Evolutionary conservation across 768 basidiomycete genomes (phyloP), one percentile per base, ranked within the genome.

Genomic region (Lyophyllum atratum): DNA sequence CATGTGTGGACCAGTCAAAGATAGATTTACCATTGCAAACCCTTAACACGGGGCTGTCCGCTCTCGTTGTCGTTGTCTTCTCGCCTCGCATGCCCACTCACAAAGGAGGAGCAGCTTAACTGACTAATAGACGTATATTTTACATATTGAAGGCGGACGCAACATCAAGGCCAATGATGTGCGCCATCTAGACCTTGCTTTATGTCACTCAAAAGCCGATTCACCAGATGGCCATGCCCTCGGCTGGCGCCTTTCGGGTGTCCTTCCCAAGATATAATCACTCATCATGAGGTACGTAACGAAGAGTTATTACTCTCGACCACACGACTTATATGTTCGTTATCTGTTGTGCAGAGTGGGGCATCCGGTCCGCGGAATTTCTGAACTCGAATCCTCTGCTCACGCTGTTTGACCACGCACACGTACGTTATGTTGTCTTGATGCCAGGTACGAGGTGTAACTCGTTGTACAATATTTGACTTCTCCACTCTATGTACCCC

Each of bases 281-380:
- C 37, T 26, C 55, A 56, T 57, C 54, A 55, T 47, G 49, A 43
- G 43, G 52, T 60, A 65, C 64, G 64, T 65, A 65, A 65, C 33
- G 55, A 40, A 39, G 45, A 47, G 45, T 25, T 44, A 37, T 63
- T 63, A 60, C 57, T 55, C 59, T 54, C 37, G 49, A 51, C 49
- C 34, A 50, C 47, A 53, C 50, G 50, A 61, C 49, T 55, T 56
- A 55, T 64, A 58, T 59, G 61, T 58, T 63, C 57, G 7, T 51
- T 52, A 52, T 49, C 49, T 55, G 24, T 49, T 42, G 42, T 44
- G 19, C 42, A 48, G 33, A 28, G 19, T 31, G 42, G 49, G 45
- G 28, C 22, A 22, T 52, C 37, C 52, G 55, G 60, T 60, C 64
- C 62, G 64, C 64, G 64, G 64, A 66, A 62, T 44, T 54, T 37